These are phyloP conservation scores for Coprinopsis marcescibilis DNA, from an alignment of 768 basidiomycete species.

Conservation along the genomic window DNA sequence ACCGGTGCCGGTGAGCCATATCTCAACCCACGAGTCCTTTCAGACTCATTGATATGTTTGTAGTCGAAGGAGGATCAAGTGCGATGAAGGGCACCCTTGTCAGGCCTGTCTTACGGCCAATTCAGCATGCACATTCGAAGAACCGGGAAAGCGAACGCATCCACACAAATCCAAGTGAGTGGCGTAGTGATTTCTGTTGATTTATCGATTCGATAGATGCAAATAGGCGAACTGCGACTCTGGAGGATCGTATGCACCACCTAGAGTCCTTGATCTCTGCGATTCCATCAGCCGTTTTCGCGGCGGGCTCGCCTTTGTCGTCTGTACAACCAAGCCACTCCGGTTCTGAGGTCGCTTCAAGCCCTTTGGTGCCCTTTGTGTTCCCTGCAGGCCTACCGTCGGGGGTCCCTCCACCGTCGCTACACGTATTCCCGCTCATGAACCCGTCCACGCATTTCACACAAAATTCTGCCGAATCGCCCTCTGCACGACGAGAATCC, in stretches of 20 bases:
- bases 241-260: constrained; percentile 87
- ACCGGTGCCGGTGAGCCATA: constrained; percentile 76
- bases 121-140: constrained; percentile 82
- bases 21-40: neutral
- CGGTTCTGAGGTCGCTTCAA: constrained; percentile 20
- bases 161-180: constrained; percentile 86
- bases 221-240: constrained; percentile 66
- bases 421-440: constrained; percentile 72
- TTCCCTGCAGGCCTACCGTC: constrained; percentile 37
- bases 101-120: constrained; percentile 82
- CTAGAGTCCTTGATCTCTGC: constrained; percentile 81
- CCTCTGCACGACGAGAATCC: constrained; percentile 37
- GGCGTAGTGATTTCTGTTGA: constrained; percentile 1
- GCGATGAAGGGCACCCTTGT: constrained; percentile 86
- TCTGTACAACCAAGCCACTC: constrained; percentile 26
- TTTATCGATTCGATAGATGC: constrained; percentile 10
- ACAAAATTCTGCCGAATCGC: constrained; percentile 38
- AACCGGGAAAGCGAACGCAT: constrained; percentile 79
- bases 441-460: constrained; percentile 79
- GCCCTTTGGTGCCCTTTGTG: constrained; percentile 35
- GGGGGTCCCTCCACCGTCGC: constrained; percentile 72
- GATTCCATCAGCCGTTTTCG: constrained; percentile 76
- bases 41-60: constrained; percentile 9
- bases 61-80: constrained; percentile 80
- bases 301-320: constrained; percentile 43